Evolutionary conservation across 176 grass and related monocot species (phyloP).

Genomic region (Canna indica): DNA sequence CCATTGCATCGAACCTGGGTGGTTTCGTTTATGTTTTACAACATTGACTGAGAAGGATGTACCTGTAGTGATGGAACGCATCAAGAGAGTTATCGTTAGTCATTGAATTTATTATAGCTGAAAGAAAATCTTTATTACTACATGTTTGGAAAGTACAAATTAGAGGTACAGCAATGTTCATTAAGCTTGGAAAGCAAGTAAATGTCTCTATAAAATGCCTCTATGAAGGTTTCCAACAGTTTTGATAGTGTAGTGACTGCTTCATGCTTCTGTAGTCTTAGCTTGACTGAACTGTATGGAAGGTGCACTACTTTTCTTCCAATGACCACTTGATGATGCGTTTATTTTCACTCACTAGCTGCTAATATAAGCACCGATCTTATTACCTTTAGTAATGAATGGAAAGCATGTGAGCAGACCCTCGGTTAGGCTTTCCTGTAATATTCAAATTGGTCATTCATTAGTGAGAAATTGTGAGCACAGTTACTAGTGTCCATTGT

Average conservation of each 20-base stretch:
- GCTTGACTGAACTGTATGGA: not conserved
- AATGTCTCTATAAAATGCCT: not conserved
- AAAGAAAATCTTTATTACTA: not conserved
- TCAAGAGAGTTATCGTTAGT: conserved; percentile 42
- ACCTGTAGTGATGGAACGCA: conserved; percentile 56
- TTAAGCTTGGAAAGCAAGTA: not conserved
- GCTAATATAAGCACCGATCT: not conserved
- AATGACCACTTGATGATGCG: not conserved
- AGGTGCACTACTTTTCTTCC: not conserved
- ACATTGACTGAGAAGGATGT: conserved; percentile 62
- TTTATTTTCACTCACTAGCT: not conserved
- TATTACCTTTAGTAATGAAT: not conserved
- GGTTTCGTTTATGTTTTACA: conserved; percentile 87
- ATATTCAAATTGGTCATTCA: conserved; percentile 8
- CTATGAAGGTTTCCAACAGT: not conserved
- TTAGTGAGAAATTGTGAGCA: not conserved
- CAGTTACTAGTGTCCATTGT: not conserved
- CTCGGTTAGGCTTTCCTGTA: conserved; percentile 63
- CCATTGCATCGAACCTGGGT: conserved; percentile 93
- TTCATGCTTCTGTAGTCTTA: not conserved
- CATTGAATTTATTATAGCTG: not conserved
- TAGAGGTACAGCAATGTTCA: not conserved
- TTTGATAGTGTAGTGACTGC: not conserved
- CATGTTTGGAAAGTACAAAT: not conserved
- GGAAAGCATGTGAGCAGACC: conserved; percentile 47